A percentile compares a stretch with the other conserved stretches of the same genome.
These are phyloP conservation scores for Begonia fuchsioides DNA, from an alignment of 306 rosid genomes.

Conservation along the genomic window DNA sequence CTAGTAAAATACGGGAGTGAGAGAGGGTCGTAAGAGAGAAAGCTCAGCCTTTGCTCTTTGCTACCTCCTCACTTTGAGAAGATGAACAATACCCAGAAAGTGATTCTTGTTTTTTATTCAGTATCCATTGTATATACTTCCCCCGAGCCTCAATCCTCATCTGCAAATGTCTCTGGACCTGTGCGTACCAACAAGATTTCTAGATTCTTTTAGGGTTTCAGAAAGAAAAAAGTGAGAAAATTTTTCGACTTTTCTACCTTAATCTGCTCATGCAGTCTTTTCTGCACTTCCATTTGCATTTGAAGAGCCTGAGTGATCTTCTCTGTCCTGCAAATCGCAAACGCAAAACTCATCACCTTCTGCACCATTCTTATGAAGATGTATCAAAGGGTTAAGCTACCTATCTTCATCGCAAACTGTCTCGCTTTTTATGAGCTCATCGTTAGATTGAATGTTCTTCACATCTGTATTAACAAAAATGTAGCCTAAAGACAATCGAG, in stretches of 20 bases:
- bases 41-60: constrained; percentile 71
- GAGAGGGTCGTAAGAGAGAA: no score
- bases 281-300: constrained; percentile 1
- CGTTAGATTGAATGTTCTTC: background rate
- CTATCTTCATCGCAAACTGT: background rate
- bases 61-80: constrained; percentile 25
- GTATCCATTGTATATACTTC: constrained; percentile 59
- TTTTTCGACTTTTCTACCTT: background rate
- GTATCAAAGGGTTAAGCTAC: background rate
- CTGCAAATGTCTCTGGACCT: constrained; percentile 42
- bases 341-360: background rate
- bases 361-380: no score
- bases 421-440: background rate
- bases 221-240: no score
- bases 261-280: background rate
- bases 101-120: constrained; percentile 58
- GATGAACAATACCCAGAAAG: constrained; percentile 43
- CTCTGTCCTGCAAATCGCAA: background rate
- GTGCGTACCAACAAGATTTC: background rate
- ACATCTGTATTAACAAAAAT: background rate
- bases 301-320: constrained; percentile 3
- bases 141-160: constrained; percentile 80
- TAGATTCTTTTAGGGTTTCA: no score
- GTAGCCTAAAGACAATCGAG: constrained; percentile 3
- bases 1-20: no score